Evolutionary conservation across 441 rosid species (phyloP), one percentile per base, ranked within the genome.

Genomic region (Populus tomentosa): DNA sequence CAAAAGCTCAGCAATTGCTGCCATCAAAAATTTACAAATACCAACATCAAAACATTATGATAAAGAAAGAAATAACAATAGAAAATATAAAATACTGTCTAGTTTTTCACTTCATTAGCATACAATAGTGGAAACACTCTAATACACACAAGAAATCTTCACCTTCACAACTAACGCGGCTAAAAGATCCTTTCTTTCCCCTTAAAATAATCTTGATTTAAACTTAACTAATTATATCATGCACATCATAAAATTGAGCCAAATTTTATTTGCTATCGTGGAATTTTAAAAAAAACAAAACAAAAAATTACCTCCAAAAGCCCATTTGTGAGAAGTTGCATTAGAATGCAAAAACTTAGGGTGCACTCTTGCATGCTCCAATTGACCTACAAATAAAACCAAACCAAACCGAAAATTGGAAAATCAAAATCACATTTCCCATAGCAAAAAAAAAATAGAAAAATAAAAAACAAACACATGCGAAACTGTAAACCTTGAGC

Each of bases 251-350:
- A 78, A 23, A 61, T 46, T 70, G 67, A 72, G 14, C 50, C 7
- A 24, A 28, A 18, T 56, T 78, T 59, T 30, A 5, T 78, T n/a
- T 11, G 26, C 6, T 26, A 56, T 65, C 10, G 10, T 42, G 10
- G 42, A 18, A 26, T 64, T 3, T 11, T 11, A 14, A 9, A 68
- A 65, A 65, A 3, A 67, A 21, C 20, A 21, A 8, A 66, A 10
- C n/a, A 50, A 69, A 33, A 23, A 7, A 21, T 76, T 65, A 94
- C 99, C 99, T 84, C 98, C 98, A 83, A 95, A 92, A 21, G 97
- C 97, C 99, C 99, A 94, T 78, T 95, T 95, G 80, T 95, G 99
- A 66, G 99, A 95, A 79, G 99, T 93, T 42, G 99, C 99, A 88
- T 95, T 95, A 4, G 99, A 95, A 74, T 95, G 98, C 73, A 95